Evolutionary conservation across 2,329 filamentous ascomycete genomes (phyloP), one percentile per base, ranked within the genome.

Genomic region (Calonectria montana): DNA sequence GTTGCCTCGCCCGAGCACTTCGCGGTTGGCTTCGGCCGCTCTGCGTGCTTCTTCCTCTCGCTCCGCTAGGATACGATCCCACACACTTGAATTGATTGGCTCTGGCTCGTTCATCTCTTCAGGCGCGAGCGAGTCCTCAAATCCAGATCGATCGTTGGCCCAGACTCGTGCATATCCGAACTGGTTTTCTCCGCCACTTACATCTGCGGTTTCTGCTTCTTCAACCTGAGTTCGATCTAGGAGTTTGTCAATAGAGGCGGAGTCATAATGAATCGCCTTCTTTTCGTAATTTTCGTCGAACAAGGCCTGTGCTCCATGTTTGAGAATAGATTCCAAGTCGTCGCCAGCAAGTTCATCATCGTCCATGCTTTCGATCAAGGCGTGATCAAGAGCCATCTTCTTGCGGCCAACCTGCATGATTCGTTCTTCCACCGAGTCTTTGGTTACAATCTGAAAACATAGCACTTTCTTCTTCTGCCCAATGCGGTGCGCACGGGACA

Each of bases 401-500:
- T 94, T 97, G 77, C 95, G 93, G 7, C 97, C 97, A 77, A 97
- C 95, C 81, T 98, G 94, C 87, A 98, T 94, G 67, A 99, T 98
- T 80, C 96, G 96, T 84, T 99, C 97, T 81, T 99, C 97, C 0
- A 94, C 95, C 31, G 93, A 96, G 47, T 93, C 91, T 71, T 96
- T 93, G 2, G 95, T 98, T 87, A 98, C 95, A 0, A 99, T 86
- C 81, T 98, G 96, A 79, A 98, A 98, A 75, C 97, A 97, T 2
- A 99, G 88, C 0, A 99, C 97, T 78, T 97, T 98, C 76, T 97
- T 95, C 83, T 95, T 95, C 83, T 99, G 97, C 0, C 97, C 97
- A 74, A 99, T 98, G 29, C 97, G 93, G 83, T 99, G 97, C 21
- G 96, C 97, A 75, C 97, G 92, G 35, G 96, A 97, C 35, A 99